A percentile compares a stretch with the other conserved stretches of the same genome.
Conservation (phyloP, 495 filamentous ascomycete genomes). For the Trichoderma asperelloides region DNA sequence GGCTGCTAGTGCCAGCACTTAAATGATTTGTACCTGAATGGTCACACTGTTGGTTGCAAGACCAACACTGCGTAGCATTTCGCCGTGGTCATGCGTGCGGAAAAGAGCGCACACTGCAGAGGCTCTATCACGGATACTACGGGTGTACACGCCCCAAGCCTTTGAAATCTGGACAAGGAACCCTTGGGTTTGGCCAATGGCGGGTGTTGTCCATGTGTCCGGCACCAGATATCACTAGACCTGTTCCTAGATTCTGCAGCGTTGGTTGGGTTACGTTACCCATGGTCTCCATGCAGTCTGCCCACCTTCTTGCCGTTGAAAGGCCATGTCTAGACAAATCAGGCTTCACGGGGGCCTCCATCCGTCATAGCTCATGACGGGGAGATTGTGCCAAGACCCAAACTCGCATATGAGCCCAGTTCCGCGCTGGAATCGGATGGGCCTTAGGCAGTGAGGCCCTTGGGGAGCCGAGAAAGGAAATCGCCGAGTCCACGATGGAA, state of each 20-base stretch:
- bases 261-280: background rate
- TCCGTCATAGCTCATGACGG: background rate
- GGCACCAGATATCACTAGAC: background rate
- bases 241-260: slow-evolving; percentile 2
- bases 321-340: background rate
- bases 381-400: background rate
- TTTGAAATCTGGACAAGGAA: background rate
- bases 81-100: background rate
- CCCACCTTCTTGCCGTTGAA: background rate
- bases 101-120: background rate
- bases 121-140: background rate
- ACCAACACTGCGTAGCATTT: background rate
- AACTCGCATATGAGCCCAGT: background rate
- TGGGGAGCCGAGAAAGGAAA: slow-evolving; percentile 1
- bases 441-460: background rate
- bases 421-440: background rate
- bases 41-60: background rate
- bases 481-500: slow-evolving; percentile 5
- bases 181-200: background rate
- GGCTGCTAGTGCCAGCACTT: background rate
- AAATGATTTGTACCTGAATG: background rate
- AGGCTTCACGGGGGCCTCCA: background rate
- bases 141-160: background rate
- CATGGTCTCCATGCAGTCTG: background rate
- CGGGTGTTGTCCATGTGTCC: background rate